These are phyloP conservation scores for Fusarium albidum DNA, from an alignment of 2,329 filamentous ascomycete genomes.

Conservation along the genomic window DNA sequence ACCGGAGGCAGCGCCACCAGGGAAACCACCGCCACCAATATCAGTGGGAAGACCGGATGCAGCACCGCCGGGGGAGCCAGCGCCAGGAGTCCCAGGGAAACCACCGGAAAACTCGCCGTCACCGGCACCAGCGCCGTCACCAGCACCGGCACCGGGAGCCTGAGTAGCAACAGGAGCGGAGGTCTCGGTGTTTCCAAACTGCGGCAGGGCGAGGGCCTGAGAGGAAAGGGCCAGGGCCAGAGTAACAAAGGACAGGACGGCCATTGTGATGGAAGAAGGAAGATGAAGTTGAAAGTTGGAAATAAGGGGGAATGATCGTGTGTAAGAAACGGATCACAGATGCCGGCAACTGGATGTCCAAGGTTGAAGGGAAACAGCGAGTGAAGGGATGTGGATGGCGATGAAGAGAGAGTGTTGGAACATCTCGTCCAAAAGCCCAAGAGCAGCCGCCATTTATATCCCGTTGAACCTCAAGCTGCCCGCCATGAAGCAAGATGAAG, in stretches of 20 bases:
- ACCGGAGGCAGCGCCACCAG: conserved; percentile 10
- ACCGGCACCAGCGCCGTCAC: neutral
- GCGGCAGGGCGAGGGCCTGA: conserved; percentile 31
- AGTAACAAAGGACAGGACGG: conserved; percentile 38
- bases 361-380: conserved; percentile 35
- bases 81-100: conserved; percentile 21
- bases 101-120: neutral
- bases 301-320: conserved; percentile 22
- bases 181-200: conserved; percentile 12
- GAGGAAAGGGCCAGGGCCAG: conserved; percentile 39
- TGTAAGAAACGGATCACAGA: conserved; percentile 38
- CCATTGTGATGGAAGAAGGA: conserved; percentile 31
- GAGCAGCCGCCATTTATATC: conserved; percentile 33
- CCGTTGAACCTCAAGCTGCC: conserved; percentile 3
- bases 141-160: neutral
- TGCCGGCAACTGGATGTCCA: conserved; percentile 41
- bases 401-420: conserved; percentile 32
- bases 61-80: conserved; percentile 15
- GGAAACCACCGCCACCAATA: conserved; percentile 5
- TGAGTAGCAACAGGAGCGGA: neutral
- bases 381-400: conserved; percentile 27
- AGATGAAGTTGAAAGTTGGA: conserved; percentile 7
- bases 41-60: conserved; percentile 13
- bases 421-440: conserved; percentile 4
- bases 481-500: no score